A percentile compares a stretch with the other conserved stretches of the same genome.
These are phyloP conservation scores for Selenicereus undatus DNA, from an alignment of 148 eudicot species.

Conservation along the genomic window DNA sequence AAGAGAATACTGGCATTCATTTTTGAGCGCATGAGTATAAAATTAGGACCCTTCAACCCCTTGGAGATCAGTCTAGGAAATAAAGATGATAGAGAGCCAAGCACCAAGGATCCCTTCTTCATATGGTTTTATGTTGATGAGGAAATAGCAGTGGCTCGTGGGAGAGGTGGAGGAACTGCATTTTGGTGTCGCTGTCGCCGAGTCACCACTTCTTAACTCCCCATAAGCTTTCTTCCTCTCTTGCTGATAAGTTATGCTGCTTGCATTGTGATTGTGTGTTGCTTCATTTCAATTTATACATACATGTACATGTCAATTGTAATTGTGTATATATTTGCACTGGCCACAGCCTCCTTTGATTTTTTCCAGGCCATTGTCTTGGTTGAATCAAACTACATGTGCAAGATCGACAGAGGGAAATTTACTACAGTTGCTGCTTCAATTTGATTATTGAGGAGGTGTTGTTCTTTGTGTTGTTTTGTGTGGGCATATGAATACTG, in stretches of 20 bases:
- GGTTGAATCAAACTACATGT: too few species aligned
- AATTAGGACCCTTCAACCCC: conserved; percentile 73
- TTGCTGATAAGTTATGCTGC: neutral
- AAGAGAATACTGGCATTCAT: conserved; percentile 81
- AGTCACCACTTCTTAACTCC: conserved; percentile 27
- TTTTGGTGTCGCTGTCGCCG: conserved; percentile 88
- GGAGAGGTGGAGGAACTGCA: conserved; percentile 92
- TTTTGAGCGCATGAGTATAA: conserved; percentile 68
- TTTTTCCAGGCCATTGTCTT: neutral
- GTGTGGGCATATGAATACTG: too few species aligned
- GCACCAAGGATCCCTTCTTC: conserved; percentile 79
- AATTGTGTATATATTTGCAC: neutral
- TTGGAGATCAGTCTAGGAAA: conserved; percentile 62
- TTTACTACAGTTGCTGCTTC: too few species aligned
- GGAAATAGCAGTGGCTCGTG: conserved; percentile 94
- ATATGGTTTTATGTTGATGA: conserved; percentile 90
- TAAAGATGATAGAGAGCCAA: conserved; percentile 66
- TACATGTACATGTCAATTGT: neutral
- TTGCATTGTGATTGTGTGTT: neutral
- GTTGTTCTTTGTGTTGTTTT: too few species aligned
- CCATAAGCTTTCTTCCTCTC: neutral
- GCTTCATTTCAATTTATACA: neutral
- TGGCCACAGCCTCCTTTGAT: neutral
- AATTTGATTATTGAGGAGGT: too few species aligned
- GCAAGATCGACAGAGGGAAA: too few species aligned